phyloP scores from a whole-genome alignment of 805 yeast genomes.

The Candida namnaoensis region DNA sequence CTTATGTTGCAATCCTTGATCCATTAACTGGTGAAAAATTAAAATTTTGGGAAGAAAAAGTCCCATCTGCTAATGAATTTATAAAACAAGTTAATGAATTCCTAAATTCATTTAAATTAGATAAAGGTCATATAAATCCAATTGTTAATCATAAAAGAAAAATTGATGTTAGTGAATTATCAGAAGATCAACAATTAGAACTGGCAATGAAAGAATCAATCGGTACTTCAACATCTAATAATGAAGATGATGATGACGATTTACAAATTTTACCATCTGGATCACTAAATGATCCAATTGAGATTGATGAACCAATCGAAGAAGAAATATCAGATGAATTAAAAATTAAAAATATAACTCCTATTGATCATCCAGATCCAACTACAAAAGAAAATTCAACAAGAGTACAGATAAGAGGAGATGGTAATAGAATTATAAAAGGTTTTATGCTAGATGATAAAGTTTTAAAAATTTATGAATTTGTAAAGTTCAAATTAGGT shows the following conservation, averaged over 20 bases:
- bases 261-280: slow-evolving; percentile 10
- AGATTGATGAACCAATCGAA: slow-evolving; percentile 13
- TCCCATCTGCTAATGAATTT: slow-evolving; percentile 55
- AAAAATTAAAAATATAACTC: slow-evolving; percentile 37
- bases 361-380: slow-evolving; percentile 59
- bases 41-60: slow-evolving; percentile 57
- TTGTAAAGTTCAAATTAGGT: slow-evolving; percentile 43
- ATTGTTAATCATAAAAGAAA: slow-evolving; percentile 48
- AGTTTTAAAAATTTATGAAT: slow-evolving; percentile 53
- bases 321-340: slow-evolving; percentile 28
- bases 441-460: slow-evolving; percentile 52
- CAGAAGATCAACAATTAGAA: slow-evolving; percentile 81
- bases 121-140: slow-evolving; percentile 59
- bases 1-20: slow-evolving; percentile 88
- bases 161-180: slow-evolving; percentile 53
- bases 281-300: slow-evolving; percentile 11
- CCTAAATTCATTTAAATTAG: slow-evolving; percentile 53
- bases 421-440: slow-evolving; percentile 75
- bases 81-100: slow-evolving; percentile 63
- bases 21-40: slow-evolving; percentile 94
- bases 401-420: slow-evolving; percentile 83
- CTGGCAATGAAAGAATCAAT: slow-evolving; percentile 66
- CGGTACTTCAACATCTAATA: slow-evolving; percentile 17
- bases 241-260: slow-evolving; percentile 17
- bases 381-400: slow-evolving; percentile 45